Conservation (phyloP, 1,284 basidiomycete genomes). For the Cryptococcus sp. region DNA sequence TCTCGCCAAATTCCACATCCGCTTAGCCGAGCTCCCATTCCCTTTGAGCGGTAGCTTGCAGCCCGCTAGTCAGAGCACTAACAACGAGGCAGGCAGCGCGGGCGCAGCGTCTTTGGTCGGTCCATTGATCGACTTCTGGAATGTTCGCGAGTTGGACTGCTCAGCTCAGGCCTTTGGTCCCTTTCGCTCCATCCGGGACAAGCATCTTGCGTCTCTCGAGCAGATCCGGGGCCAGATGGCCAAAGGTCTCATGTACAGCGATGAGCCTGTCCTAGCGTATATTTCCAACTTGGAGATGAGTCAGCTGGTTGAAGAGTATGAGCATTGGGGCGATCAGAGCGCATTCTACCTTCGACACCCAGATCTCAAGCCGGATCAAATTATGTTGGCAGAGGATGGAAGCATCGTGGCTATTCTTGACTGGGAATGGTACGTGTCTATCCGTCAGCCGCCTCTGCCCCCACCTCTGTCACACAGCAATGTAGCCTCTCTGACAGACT, state of each 20-base stretch:
- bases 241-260: neutral
- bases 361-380: conserved; percentile 17
- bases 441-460: no score
- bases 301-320: conserved; percentile 4
- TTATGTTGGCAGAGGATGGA: conserved; percentile 10
- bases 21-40: neutral
- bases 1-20: conserved; percentile 6
- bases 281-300: conserved; percentile 2
- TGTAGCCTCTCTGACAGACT: no score
- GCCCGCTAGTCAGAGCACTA: neutral
- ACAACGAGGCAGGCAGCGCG: no score
- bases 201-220: conserved; percentile 13
- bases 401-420: conserved; percentile 15
- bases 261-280: neutral
- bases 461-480: no score
- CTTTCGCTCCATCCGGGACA: conserved; percentile 11
- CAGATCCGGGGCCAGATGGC: neutral
- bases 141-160: neutral
- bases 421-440: conserved; percentile 19
- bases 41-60: neutral
- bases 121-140: conserved; percentile 2
- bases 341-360: conserved; percentile 19
- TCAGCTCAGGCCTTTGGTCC: conserved; percentile 13
- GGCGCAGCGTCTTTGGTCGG: neutral
- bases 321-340: neutral